Conservation (phyloP, 805 yeast genomes). For the Candida vartiovaarae region DNA sequence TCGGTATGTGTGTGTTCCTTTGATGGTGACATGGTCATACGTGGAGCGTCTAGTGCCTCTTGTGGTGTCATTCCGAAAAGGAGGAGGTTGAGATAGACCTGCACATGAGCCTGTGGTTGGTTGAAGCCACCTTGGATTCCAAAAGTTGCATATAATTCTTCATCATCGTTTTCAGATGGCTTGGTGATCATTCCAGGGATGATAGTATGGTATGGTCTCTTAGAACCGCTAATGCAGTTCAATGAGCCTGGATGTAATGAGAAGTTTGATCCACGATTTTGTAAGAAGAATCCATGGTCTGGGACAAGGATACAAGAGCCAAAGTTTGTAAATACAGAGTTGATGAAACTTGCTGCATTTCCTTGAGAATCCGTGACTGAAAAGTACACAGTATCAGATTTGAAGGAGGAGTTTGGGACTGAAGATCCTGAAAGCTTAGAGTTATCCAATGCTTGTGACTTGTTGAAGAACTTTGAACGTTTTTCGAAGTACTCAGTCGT, state of each 20-base stretch:
- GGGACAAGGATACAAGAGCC: slow-evolving; percentile 62
- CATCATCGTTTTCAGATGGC: slow-evolving; percentile 25
- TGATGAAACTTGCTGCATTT: slow-evolving; percentile 77
- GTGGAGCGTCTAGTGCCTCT: slow-evolving; percentile 67
- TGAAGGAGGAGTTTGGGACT: slow-evolving; percentile 48
- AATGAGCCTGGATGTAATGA: slow-evolving; percentile 48
- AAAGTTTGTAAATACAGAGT: slow-evolving; percentile 62
- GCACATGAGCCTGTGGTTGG: slow-evolving; percentile 83
- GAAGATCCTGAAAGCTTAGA: slow-evolving; percentile 37
- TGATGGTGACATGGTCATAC: slow-evolving; percentile 57
- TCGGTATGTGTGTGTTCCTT: slow-evolving; percentile 36
- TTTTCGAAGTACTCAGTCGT: slow-evolving; percentile 40
- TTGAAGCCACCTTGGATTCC: slow-evolving; percentile 87
- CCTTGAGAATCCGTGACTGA: slow-evolving; percentile 60
- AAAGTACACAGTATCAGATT: slow-evolving; percentile 68
- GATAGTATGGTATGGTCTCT: slow-evolving; percentile 77
- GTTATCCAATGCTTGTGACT: slow-evolving; percentile 34
- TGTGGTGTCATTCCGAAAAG: slow-evolving; percentile 64
- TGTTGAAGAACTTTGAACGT: slow-evolving; percentile 41
- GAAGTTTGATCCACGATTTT: slow-evolving; percentile 75
- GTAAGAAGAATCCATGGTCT: slow-evolving; percentile 59
- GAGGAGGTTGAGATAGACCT: slow-evolving; percentile 60
- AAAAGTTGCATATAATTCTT: slow-evolving; percentile 57
- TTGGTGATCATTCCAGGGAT: slow-evolving; percentile 75
- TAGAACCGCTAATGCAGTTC: slow-evolving; percentile 60